Base-by-base conservation (phyloP, 192 early-diverging fungal species). In the Umbelopsis isabellina region DNA sequence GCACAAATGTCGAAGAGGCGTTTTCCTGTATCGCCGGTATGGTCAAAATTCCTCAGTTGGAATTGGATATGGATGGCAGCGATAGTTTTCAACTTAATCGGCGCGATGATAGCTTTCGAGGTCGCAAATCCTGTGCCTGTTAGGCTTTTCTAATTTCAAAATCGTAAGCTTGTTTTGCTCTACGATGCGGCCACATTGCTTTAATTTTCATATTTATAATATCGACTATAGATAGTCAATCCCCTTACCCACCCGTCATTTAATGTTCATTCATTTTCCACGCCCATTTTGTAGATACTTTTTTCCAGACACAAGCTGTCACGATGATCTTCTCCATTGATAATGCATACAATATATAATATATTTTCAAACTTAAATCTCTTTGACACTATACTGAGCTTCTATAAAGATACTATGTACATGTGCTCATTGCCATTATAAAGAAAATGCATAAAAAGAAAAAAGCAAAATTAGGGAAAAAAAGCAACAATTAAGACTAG, bases 1-100 rank as follows among this genome's bases (percentile, higher is more conserved):
- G 92, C 44, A 95, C 93, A 75, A 94, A 94, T 78, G 96, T 99
- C 2, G 97, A 99, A 65, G 86, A 90, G 61, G 97, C 97, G 5
- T 99, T 97, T 79, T 88, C 92, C n/a, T 89, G 87, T 68, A 94
- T 93, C 67, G 96, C 96, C 8, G 78, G 79, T 46, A 83, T 84
- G 49, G 83, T 86, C 37, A 86, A 82, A 71, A 75, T 84, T 47
- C 82, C 82, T 10, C 82, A 82, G 44, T 70, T 86, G 74, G 85
- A 86, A 66, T 25, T 86, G 18, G 83, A 86, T 61, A 78, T 86
- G 83, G 74, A 67, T 35, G 64, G 46, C 49, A 69, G 64, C 46
- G 51, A 69, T 27, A 72, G 70, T 33, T 72, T 68, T 11, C 35
- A 41, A 7, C 15, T 61, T 16, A 61, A 35, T 61, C 55, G 55